A percentile compares a stretch with the other conserved stretches of the same genome.
Evolutionary conservation across 169 alveolate species (phyloP).

Genomic region (Cryptosporidium ryanae): DNA sequence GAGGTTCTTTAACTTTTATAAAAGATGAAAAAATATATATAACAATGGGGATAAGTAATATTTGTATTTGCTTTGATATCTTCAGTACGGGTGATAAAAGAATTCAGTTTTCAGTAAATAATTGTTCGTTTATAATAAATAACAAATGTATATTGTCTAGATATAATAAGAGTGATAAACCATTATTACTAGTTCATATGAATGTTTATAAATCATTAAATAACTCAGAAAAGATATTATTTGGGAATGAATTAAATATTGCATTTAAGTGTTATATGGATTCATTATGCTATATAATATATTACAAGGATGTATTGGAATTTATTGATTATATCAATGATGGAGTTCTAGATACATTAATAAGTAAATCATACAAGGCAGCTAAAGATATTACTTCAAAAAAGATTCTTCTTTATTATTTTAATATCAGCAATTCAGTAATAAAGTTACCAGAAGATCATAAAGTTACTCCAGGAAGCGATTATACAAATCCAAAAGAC

Average conservation of each 20-base stretch:
- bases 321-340: constrained; percentile 64
- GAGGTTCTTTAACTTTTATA: constrained; percentile 55
- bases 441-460: constrained; percentile 49
- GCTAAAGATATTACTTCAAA: constrained; percentile 46
- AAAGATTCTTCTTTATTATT: constrained; percentile 20
- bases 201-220: constrained; percentile 8
- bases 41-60: constrained; percentile 48
- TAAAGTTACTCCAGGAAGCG: background rate
- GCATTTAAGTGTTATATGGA: constrained; percentile 66
- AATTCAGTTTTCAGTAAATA: constrained; percentile 24
- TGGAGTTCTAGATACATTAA: constrained; percentile 58
- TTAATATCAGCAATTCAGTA: constrained; percentile 25
- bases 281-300: constrained; percentile 54
- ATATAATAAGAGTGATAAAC: constrained; percentile 2
- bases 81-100: constrained; percentile 58
- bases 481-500: constrained; percentile 40
- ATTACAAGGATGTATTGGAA: constrained; percentile 50
- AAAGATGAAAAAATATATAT: constrained; percentile 41
- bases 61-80: constrained; percentile 39
- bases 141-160: constrained; percentile 52
- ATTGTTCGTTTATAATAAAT: constrained; percentile 55
- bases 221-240: background rate
- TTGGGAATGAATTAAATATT: constrained; percentile 21
- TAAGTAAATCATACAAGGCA: constrained; percentile 60
- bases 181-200: constrained; percentile 27